Conservation (phyloP, 1,284 basidiomycete species). For the Apiotrichum brassicae region DNA sequence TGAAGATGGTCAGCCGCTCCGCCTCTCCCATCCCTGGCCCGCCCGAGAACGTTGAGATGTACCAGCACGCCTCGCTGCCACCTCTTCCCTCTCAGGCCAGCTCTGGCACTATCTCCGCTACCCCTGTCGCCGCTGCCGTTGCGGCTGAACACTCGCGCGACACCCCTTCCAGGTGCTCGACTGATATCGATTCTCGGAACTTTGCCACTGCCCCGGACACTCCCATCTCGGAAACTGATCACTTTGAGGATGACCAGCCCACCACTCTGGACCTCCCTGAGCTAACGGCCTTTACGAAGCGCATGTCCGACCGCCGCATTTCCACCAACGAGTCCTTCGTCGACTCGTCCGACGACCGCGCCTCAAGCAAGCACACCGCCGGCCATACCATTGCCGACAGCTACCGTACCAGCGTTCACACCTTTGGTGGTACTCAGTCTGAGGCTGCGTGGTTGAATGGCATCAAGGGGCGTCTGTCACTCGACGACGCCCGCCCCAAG, state of each 20-base stretch:
- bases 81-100: not conserved
- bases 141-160: not conserved
- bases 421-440: conserved; percentile 1
- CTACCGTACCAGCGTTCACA: conserved; percentile 4
- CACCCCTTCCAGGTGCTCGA: no score
- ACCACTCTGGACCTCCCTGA: not conserved
- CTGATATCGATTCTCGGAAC: no score
- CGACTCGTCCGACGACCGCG: not conserved
- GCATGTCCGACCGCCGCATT: not conserved
- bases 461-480: not conserved
- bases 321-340: not conserved
- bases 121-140: not conserved
- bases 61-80: conserved; percentile 9
- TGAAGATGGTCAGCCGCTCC: not conserved
- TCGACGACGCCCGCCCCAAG: not conserved
- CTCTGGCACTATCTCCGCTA: not conserved
- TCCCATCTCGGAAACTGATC: not conserved
- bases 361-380: not conserved
- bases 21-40: not conserved
- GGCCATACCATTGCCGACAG: not conserved
- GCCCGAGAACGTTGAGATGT: conserved; percentile 5
- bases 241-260: not conserved
- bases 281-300: not conserved
- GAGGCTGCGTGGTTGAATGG: conserved; percentile 3
- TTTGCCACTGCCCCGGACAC: conserved; percentile 3